Base-by-base conservation (phyloP, 1,284 basidiomycete genomes). In the Ceratobasidium sp. region DNA sequence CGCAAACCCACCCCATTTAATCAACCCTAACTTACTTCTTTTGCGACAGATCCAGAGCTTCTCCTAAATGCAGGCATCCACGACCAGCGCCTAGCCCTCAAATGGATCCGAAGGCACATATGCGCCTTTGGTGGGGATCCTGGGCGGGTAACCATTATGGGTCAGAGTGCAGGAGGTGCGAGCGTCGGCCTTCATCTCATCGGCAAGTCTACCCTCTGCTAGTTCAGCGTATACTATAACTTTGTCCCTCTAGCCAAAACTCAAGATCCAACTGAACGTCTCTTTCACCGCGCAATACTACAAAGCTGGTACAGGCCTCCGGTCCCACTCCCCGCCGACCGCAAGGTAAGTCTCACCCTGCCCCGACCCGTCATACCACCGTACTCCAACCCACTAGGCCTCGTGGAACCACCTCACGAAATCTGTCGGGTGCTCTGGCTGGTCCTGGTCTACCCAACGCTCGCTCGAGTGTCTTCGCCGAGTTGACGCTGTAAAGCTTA, bases 41-140 rank as follows among this genome's bases (percentile, higher is more conserved):
- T 12, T 41, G 27, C 38, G 27, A 54, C 27, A 75, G 73, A 75
- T 33, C 73, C 73, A 23, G 73, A 75, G 35, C 48, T 75, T 23
- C 73, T 65, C 46, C 82, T 89, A 71, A 92, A 93, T 80, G 89
- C 86, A 6, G 91, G 91, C 0, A 88, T 92, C 80, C 84, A 85
- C 46, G 92, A 93, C 83, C 90, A 93, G 80, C 83, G 88, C 0
- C 80, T 86, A 50, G 18, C 82, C 3, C 74, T 85, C 14, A 77
- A 82, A 18, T 85, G 83, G 82, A 78, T 83, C 23, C 81, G 82
- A 41, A 35, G 79, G 16, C 82, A 83, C 46, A 82, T 84, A 57
- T 60, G 69, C 30, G 79, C 76, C 3, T 84, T 84, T 74, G 83
- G 83, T n/a, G 83, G 83, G 10, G 81, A 84, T 70, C 65, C 76